phyloP scores from a whole-genome alignment of 176 grass and related monocot genomes.

The Aegilops umbellulata region DNA sequence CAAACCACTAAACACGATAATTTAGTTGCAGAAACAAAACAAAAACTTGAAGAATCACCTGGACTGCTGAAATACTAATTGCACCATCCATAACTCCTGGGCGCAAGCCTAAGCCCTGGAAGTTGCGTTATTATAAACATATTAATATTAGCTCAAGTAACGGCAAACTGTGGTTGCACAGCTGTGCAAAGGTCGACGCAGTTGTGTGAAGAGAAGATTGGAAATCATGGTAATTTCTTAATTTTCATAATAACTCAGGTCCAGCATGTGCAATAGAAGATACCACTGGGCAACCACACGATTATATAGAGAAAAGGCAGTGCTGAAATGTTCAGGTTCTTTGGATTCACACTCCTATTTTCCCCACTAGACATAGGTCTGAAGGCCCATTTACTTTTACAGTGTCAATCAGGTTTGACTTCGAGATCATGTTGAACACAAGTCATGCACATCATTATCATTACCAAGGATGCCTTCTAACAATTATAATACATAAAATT shows the following conservation, averaged over 20 bases:
- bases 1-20: background rate
- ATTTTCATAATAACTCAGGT: background rate
- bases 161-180: background rate
- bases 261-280: background rate
- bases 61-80: slow-evolving; percentile 95
- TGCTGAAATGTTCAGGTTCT: background rate
- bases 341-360: background rate
- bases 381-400: background rate
- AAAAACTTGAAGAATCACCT: slow-evolving; percentile 41
- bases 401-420: background rate
- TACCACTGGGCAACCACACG: background rate
- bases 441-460: background rate
- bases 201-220: background rate
- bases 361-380: background rate
- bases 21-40: background rate
- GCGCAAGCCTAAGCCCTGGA: slow-evolving; percentile 82
- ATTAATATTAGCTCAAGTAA: slow-evolving; percentile 22
- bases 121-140: slow-evolving; percentile 8
- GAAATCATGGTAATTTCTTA: background rate
- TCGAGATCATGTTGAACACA: background rate
- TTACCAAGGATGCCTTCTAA: background rate
- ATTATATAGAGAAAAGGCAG: background rate
- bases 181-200: background rate
- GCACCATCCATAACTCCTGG: slow-evolving; percentile 94
- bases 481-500: background rate